Percentiles rank a stretch among this genome's conserved stretches.
phyloP scores from a whole-genome alignment of 2,329 filamentous ascomycete genomes.

The Zymoseptoria tritici region DNA sequence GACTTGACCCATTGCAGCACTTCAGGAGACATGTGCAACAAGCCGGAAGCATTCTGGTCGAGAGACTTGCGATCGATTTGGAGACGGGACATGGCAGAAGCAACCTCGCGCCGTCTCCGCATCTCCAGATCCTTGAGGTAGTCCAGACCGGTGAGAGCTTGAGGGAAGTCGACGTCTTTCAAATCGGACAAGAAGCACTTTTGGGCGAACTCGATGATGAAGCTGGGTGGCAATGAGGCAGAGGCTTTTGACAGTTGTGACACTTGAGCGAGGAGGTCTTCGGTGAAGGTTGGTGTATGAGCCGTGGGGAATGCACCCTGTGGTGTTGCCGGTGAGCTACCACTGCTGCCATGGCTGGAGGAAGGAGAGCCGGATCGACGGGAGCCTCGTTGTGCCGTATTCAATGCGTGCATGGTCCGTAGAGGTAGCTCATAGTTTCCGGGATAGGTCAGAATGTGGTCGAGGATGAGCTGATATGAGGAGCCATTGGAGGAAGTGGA shows the following conservation, averaged over 20 bases:
- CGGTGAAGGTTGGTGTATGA: constrained; percentile 41
- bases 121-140: constrained; percentile 58
- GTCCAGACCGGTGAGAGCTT: constrained; percentile 58
- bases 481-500: constrained; percentile 36
- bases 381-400: constrained; percentile 48
- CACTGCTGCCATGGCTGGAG: constrained; percentile 30
- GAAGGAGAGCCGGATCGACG: constrained; percentile 24
- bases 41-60: constrained; percentile 39
- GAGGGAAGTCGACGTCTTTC: constrained; percentile 55
- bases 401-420: constrained; percentile 61
- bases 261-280: constrained; percentile 49
- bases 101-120: constrained; percentile 52
- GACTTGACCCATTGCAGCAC: constrained; percentile 48
- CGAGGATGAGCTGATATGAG: constrained; percentile 42
- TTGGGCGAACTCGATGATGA: constrained; percentile 55
- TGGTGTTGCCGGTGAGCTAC: constrained; percentile 26
- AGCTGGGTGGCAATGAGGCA: constrained; percentile 54
- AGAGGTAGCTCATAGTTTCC: constrained; percentile 59
- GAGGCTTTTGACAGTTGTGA: constrained; percentile 52
- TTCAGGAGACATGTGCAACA: constrained; percentile 46
- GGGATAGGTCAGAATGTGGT: constrained; percentile 54
- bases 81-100: constrained; percentile 47
- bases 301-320: constrained; percentile 22
- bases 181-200: constrained; percentile 52
- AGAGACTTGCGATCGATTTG: constrained; percentile 45